Conservation (phyloP, 805 yeast genomes). For the Suhomyces sp. region DNA sequence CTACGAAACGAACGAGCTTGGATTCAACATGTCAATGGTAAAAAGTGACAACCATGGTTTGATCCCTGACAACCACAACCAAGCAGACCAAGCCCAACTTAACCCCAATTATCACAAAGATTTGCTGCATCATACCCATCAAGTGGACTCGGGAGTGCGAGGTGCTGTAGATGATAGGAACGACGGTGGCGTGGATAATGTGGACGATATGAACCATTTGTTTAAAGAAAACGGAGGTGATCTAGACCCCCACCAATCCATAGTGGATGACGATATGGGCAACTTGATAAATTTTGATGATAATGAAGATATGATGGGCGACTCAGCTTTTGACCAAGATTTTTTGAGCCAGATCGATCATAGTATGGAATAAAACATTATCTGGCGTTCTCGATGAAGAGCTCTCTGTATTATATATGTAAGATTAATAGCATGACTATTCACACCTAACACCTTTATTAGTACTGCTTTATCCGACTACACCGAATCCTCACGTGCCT, state of each 20-base stretch:
- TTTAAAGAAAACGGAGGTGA: constrained; percentile 14
- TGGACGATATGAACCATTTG: constrained; percentile 20
- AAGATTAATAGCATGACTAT: not conserved
- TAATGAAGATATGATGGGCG: constrained; percentile 27
- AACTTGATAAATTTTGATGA: constrained; percentile 33
- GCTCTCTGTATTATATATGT: not conserved
- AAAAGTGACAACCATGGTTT: not conserved
- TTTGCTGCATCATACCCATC: not conserved
- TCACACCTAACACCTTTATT: not conserved
- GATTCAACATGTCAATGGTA: not conserved
- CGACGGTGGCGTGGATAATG: not conserved
- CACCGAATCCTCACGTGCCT: not conserved
- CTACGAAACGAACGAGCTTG: not conserved
- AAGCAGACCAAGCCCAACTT: not conserved
- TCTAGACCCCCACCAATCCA: constrained; percentile 8
- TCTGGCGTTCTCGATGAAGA: not conserved
- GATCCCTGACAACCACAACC: not conserved
- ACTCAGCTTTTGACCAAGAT: constrained; percentile 31
- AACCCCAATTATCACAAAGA: not conserved
- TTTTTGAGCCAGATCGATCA: constrained; percentile 21
- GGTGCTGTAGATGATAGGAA: not conserved
- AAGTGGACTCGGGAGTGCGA: not conserved
- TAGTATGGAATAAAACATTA: constrained; percentile 1
- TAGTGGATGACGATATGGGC: constrained; percentile 31
- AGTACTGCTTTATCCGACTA: not conserved